These are phyloP conservation scores for Candida ulmi DNA, from an alignment of 805 yeast genomes.

Conservation along the genomic window DNA sequence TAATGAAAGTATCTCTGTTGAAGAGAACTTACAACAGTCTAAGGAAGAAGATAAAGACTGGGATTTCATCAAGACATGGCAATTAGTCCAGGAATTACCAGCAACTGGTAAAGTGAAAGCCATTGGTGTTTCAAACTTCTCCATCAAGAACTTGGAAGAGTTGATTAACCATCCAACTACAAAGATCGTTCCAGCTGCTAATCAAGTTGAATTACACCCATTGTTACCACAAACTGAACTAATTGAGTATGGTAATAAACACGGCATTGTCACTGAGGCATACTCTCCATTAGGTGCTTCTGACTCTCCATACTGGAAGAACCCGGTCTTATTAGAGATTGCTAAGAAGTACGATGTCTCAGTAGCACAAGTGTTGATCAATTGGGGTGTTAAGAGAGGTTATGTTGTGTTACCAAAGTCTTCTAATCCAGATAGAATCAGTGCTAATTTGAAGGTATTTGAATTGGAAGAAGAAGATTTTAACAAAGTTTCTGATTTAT, in stretches of 20 bases:
- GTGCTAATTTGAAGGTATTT: conserved; percentile 21
- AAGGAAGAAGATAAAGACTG: conserved; percentile 36
- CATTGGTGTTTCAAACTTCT: conserved; percentile 21
- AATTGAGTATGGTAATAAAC: conserved; percentile 9
- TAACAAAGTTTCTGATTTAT: conserved; percentile 19
- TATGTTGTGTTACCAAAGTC: conserved; percentile 51
- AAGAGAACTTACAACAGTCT: neutral
- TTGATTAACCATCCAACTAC: conserved; percentile 9
- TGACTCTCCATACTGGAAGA: conserved; percentile 14
- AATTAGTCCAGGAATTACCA: conserved; percentile 13
- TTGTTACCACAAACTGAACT: conserved; percentile 17
- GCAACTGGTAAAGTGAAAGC: conserved; percentile 12
- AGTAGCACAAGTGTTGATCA: conserved; percentile 47
- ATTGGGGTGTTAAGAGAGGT: conserved; percentile 58
- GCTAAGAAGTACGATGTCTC: conserved; percentile 37
- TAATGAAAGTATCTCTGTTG: conserved; percentile 10
- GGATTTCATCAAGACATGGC: conserved; percentile 25
- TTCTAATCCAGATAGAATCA: conserved; percentile 35
- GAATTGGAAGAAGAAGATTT: conserved; percentile 20
- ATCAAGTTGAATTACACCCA: conserved; percentile 21
- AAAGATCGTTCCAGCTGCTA: conserved; percentile 14
- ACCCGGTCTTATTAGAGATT: conserved; percentile 35
- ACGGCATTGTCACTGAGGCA: conserved; percentile 13
- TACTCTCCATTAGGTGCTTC: conserved; percentile 17
- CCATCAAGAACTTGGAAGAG: conserved; percentile 13